These are phyloP conservation scores for Geotrichum reessii DNA, from an alignment of 1,139 yeast genomes.

Conservation along the genomic window DNA sequence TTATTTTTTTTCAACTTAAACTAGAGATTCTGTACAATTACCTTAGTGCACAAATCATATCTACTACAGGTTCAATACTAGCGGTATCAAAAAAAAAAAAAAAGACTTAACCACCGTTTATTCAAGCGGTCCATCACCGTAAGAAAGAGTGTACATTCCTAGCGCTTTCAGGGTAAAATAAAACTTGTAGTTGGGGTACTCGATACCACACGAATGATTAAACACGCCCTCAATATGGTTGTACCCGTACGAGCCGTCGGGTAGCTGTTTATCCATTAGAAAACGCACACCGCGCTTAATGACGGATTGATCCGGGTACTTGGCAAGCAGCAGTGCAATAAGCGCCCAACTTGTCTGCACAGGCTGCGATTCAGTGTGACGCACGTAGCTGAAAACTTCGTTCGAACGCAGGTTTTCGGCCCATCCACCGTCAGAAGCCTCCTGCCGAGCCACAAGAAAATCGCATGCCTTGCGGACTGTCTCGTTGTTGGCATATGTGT, in stretches of 20 bases:
- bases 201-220: constrained; percentile 89
- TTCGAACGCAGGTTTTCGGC: constrained; percentile 65
- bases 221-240: constrained; percentile 94
- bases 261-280: constrained; percentile 60
- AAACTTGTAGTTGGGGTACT: constrained; percentile 89
- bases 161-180: constrained; percentile 89
- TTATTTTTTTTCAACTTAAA: background rate
- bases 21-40: background rate
- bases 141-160: constrained; percentile 54
- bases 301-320: constrained; percentile 64
- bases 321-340: constrained; percentile 73
- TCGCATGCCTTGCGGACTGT: constrained; percentile 75
- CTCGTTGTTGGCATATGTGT: constrained; percentile 54
- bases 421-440: constrained; percentile 87
- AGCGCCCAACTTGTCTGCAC: constrained; percentile 95
- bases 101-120: background rate
- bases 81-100: background rate
- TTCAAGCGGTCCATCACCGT: constrained; percentile 20
- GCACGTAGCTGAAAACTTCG: constrained; percentile 76
- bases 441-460: constrained; percentile 68
- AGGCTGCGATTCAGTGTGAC: constrained; percentile 56
- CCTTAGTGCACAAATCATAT: too few relatives aligned
- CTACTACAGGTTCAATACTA: too few relatives aligned
- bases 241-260: constrained; percentile 78
- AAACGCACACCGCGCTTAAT: constrained; percentile 60